These are phyloP conservation scores for Wickerhamomyces chaumierensis DNA, from an alignment of 805 yeast species.

Conservation along the genomic window DNA sequence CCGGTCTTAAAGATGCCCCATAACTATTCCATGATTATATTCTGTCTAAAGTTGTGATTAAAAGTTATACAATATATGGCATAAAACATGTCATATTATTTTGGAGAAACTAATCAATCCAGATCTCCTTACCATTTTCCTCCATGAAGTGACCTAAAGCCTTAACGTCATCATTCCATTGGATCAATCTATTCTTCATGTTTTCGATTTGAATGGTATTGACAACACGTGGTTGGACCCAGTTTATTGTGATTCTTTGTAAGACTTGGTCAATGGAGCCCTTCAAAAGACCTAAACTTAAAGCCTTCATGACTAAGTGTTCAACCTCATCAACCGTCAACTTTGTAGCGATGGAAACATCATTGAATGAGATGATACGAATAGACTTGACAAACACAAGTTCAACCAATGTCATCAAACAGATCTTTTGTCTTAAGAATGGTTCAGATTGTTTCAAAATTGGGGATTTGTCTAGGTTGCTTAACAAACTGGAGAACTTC, in stretches of 20 bases:
- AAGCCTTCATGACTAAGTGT: constrained; percentile 82
- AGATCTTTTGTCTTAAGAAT: constrained; percentile 80
- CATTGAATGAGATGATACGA: constrained; percentile 61
- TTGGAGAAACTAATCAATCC: constrained; percentile 30
- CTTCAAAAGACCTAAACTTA: constrained; percentile 69
- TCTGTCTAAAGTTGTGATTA: no score
- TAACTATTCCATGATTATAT: no score
- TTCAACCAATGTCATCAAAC: constrained; percentile 86
- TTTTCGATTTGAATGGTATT: constrained; percentile 66
- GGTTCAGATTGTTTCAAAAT: constrained; percentile 44
- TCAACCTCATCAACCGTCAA: constrained; percentile 62
- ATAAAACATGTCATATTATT: no score
- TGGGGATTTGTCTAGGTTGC: constrained; percentile 35
- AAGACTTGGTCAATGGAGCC: constrained; percentile 89
- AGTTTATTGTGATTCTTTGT: constrained; percentile 65
- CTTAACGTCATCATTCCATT: constrained; percentile 72
- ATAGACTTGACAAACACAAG: constrained; percentile 71
- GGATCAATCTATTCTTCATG: constrained; percentile 61
- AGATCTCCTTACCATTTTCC: constrained; percentile 48
- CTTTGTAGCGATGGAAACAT: constrained; percentile 63
- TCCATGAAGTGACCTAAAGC: constrained; percentile 52
- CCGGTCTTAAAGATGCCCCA: no score
- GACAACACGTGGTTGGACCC: constrained; percentile 96
- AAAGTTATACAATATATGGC: no score
- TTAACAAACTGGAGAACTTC: constrained; percentile 43